Conservation (phyloP, 352 stramenopile genomes). For the Thalassiosira mediterranea region DNA sequence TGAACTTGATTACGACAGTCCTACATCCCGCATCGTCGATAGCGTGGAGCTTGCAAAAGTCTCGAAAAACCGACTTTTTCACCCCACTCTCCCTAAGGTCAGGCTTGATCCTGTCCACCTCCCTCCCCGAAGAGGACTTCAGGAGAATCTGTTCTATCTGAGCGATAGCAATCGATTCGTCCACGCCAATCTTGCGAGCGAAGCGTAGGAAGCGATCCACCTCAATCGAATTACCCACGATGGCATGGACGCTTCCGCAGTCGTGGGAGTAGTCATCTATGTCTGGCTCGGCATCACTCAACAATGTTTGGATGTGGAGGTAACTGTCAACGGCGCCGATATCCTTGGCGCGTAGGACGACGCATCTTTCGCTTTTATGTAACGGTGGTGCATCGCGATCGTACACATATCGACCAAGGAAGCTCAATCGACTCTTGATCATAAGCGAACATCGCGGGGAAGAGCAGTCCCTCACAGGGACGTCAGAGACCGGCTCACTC, state of each 20-base stretch:
- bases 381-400: slow-evolving; percentile 18
- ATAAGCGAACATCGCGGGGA: slow-evolving; percentile 39
- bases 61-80: slow-evolving; percentile 38
- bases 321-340: slow-evolving; percentile 52
- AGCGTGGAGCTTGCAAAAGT: slow-evolving; percentile 45
- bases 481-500: slow-evolving; percentile 21
- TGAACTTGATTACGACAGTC: slow-evolving; percentile 49
- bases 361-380: slow-evolving; percentile 45
- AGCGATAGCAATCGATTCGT: slow-evolving; percentile 14
- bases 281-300: slow-evolving; percentile 35
- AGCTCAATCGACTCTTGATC: slow-evolving; percentile 42
- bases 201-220: slow-evolving; percentile 32
- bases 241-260: slow-evolving; percentile 28
- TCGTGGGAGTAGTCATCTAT: slow-evolving; percentile 52
- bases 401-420: slow-evolving; percentile 53
- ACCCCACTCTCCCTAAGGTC: slow-evolving; percentile 32
- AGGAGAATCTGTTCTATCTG: slow-evolving; percentile 37
- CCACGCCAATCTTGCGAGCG: slow-evolving; percentile 32
- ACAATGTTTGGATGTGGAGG: slow-evolving; percentile 31
- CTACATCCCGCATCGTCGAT: slow-evolving; percentile 34
- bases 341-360: slow-evolving; percentile 53
- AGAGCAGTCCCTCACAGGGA: slow-evolving; percentile 49
- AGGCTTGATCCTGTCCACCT: slow-evolving; percentile 4
- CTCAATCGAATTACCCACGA: slow-evolving; percentile 25
- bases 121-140: slow-evolving; percentile 13